A percentile compares a stretch with the other conserved stretches of the same genome.
These are phyloP conservation scores for Botryobasidium botryosum DNA, from an alignment of 768 basidiomycete genomes.

Conservation along the genomic window DNA sequence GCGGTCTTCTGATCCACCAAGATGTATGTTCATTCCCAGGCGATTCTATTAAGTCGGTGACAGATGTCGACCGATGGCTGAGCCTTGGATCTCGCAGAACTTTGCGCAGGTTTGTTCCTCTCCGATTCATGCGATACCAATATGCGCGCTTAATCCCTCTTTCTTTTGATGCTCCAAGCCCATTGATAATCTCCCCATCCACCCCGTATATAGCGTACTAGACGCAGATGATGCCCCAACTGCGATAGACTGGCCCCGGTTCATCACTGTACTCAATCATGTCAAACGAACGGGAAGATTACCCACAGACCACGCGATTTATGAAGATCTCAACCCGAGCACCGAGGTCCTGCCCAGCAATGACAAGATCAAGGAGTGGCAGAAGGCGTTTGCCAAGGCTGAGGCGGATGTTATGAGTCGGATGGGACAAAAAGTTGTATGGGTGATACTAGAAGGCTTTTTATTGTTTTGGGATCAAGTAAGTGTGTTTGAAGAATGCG, in stretches of 20 bases:
- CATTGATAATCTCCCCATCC: conserved; percentile 56
- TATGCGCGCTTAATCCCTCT: neutral
- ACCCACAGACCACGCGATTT: conserved; percentile 55
- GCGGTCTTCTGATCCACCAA: conserved; percentile 77
- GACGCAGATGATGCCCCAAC: conserved; percentile 90
- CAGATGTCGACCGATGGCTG: neutral
- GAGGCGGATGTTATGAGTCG: conserved; percentile 27
- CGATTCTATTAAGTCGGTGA: neutral
- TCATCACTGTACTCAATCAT: conserved; percentile 42
- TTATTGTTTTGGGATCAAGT: conserved; percentile 82
- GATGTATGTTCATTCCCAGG: conserved; percentile 39
- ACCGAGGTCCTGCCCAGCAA: conserved; percentile 45
- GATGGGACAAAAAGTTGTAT: conserved; percentile 34
- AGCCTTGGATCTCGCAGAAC: conserved; percentile 33
- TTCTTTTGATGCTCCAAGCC: conserved; percentile 28
- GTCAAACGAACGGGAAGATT: conserved; percentile 52
- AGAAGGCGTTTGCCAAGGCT: conserved; percentile 32
- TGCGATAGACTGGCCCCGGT: conserved; percentile 71
- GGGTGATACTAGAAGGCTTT: conserved; percentile 88
- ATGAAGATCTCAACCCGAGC: conserved; percentile 85
- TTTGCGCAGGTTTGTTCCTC: conserved; percentile 59
- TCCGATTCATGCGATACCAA: too few species aligned
- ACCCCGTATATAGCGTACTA: conserved; percentile 60
- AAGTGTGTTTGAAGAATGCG: conserved; percentile 4
- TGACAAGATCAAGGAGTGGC: conserved; percentile 32